Evolutionary conservation across 805 yeast species (phyloP).

Genomic region (Starmerella scarabaei): DNA sequence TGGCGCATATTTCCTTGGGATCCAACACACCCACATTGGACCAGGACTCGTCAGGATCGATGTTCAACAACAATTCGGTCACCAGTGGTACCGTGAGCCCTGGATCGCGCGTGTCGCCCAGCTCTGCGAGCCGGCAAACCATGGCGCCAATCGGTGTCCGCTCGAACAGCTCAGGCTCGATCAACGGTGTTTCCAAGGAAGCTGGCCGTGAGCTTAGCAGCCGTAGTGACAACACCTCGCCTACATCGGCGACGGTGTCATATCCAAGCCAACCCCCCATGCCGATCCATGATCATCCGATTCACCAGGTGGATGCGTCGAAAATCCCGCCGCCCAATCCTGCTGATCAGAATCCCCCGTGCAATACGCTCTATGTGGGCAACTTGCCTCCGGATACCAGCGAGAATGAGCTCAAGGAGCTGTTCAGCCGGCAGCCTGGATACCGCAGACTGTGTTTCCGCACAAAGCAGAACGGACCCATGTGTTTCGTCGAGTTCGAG

Average conservation of each 20-base stretch:
- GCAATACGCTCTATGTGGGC: constrained; percentile 93
- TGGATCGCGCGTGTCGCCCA: background rate
- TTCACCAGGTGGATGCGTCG: background rate
- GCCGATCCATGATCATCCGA: background rate
- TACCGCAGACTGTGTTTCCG: constrained; percentile 86
- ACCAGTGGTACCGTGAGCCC: background rate
- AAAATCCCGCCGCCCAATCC: constrained; percentile 61
- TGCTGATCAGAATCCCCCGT: constrained; percentile 98
- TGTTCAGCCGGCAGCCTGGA: constrained; percentile 82
- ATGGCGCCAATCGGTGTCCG: background rate
- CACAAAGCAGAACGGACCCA: constrained; percentile 80
- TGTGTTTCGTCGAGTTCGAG: constrained; percentile 98
- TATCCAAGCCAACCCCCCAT: too few species aligned
- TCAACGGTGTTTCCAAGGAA: background rate
- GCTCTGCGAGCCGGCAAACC: background rate
- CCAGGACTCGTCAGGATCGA: background rate
- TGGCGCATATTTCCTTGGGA: background rate
- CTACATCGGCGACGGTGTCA: background rate
- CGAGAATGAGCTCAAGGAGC: constrained; percentile 76
- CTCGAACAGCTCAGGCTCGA: background rate
- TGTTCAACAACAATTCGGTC: background rate
- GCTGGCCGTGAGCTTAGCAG: background rate
- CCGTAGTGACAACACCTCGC: background rate
- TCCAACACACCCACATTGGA: constrained; percentile 2
- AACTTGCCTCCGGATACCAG: constrained; percentile 95